phyloP scores from a whole-genome alignment of 73 alveolate genomes.

The Loxodes magnus region DNA sequence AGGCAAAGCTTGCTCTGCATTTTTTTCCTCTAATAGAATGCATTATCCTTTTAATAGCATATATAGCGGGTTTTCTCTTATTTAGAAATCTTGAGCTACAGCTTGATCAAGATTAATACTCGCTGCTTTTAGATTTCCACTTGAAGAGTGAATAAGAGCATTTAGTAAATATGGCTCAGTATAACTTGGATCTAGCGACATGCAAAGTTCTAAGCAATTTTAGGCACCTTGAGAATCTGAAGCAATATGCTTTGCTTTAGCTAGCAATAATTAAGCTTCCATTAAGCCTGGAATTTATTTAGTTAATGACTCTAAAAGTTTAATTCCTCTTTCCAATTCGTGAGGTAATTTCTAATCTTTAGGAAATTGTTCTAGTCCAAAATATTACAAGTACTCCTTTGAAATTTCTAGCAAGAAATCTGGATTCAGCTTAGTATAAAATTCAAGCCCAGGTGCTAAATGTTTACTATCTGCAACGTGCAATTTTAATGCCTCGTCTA shows the following conservation, averaged over 20 bases:
- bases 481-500: constrained; percentile 62
- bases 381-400: constrained; percentile 54
- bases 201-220: constrained; percentile 35
- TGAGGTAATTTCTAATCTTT: constrained; percentile 43
- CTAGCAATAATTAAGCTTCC: constrained; percentile 64
- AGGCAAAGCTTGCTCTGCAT: constrained; percentile 14
- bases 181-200: constrained; percentile 63
- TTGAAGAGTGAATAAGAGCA: constrained; percentile 58
- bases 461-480: constrained; percentile 62
- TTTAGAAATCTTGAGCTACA: constrained; percentile 62
- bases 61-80: constrained; percentile 74
- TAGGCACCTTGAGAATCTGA: constrained; percentile 55
- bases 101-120: constrained; percentile 65
- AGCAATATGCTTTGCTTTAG: constrained; percentile 66
- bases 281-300: constrained; percentile 69
- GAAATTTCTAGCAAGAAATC: constrained; percentile 73
- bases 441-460: constrained; percentile 60
- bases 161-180: constrained; percentile 69
- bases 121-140: constrained; percentile 55
- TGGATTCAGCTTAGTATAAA: constrained; percentile 68
- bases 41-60: constrained; percentile 74
- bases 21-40: constrained; percentile 45
- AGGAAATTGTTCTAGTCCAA: constrained; percentile 31
- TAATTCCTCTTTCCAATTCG: constrained; percentile 59
- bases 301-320: constrained; percentile 63